Percentiles rank a stretch among this genome's conserved stretches.
These are phyloP conservation scores for Nigrospora osmanthi DNA, from an alignment of 2,329 filamentous ascomycete genomes.

Conservation along the genomic window DNA sequence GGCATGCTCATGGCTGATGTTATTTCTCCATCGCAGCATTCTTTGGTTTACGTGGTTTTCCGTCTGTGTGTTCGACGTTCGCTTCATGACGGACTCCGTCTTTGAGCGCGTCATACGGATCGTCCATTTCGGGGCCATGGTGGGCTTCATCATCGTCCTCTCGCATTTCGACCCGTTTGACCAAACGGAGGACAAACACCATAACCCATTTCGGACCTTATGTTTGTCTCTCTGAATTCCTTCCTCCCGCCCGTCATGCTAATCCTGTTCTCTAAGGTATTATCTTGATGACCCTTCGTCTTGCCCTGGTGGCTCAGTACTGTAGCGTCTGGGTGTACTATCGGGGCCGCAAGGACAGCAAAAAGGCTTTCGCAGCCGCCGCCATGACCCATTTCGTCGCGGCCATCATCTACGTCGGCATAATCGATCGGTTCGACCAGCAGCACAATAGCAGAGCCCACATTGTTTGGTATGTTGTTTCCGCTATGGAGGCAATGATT, in stretches of 20 bases:
- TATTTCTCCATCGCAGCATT: slow-evolving; percentile 13
- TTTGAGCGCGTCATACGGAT: slow-evolving; percentile 53
- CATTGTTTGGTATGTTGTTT: slow-evolving; percentile 44
- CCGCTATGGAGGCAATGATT: slow-evolving; percentile 39
- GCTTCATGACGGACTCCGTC: slow-evolving; percentile 55
- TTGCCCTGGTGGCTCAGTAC: slow-evolving; percentile 45
- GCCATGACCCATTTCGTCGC: slow-evolving; percentile 24
- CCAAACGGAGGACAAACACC: slow-evolving; percentile 13
- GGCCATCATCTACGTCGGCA: slow-evolving; percentile 29
- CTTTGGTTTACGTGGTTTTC: slow-evolving; percentile 62
- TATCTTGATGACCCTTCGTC: slow-evolving; percentile 41
- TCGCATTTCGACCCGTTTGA: slow-evolving; percentile 28
- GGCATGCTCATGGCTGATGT: background rate
- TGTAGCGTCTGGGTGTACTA: slow-evolving; percentile 28
- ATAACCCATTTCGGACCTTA: slow-evolving; percentile 25
- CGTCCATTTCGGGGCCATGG: slow-evolving; percentile 53
- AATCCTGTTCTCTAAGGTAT: slow-evolving; percentile 16
- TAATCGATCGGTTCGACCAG: slow-evolving; percentile 27
- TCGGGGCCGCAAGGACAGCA: slow-evolving; percentile 25
- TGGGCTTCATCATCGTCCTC: slow-evolving; percentile 54
- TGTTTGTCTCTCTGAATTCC: slow-evolving; percentile 16
- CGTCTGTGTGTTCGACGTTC: slow-evolving; percentile 55
- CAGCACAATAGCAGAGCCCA: slow-evolving; percentile 21
- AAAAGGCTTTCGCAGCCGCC: slow-evolving; percentile 23
- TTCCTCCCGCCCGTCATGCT: too few relatives aligned